Percentiles rank a stretch among this genome's conserved stretches.
Conservation (phyloP, 345 rosid species). For the Barbarea vulgaris region DNA sequence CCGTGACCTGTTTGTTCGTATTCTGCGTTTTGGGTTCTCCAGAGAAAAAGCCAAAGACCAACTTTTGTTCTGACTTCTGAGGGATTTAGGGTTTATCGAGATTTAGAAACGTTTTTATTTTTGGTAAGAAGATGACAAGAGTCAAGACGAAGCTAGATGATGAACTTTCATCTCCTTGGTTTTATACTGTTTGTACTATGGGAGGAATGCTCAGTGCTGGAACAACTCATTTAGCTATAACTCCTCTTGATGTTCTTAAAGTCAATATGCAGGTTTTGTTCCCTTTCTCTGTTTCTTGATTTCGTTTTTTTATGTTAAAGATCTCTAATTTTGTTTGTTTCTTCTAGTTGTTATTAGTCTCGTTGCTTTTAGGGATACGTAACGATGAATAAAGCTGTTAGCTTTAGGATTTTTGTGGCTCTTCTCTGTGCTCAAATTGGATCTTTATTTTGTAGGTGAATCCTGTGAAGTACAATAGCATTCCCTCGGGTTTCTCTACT, state of each 20-base stretch:
- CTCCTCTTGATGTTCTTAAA: slow-evolving; percentile 75
- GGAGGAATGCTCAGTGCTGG: slow-evolving; percentile 77
- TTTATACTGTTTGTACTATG: slow-evolving; percentile 52
- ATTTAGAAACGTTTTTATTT: background rate
- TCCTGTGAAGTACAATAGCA: slow-evolving; percentile 54
- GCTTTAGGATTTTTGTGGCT: background rate
- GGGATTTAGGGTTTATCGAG: slow-evolving; percentile 24
- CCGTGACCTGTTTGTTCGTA: slow-evolving; percentile 18
- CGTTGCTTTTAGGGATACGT: background rate
- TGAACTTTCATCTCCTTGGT: slow-evolving; percentile 40
- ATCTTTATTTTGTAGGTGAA: slow-evolving; percentile 49
- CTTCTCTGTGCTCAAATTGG: background rate
- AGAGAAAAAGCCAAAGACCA: slow-evolving; percentile 18
- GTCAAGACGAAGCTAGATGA: slow-evolving; percentile 31
- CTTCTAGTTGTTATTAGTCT: background rate
- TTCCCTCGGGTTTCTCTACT: slow-evolving; percentile 49
- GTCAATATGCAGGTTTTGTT: slow-evolving; percentile 69
- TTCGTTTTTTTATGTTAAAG: background rate
- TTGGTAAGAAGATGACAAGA: slow-evolving; percentile 28
- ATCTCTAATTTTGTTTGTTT: slow-evolving; percentile 1
- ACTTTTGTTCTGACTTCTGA: slow-evolving; percentile 1
- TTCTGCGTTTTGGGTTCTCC: slow-evolving; percentile 12
- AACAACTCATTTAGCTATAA: slow-evolving; percentile 57
- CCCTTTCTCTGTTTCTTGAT: slow-evolving; percentile 11
- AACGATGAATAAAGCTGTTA: slow-evolving; percentile 6